A percentile compares a stretch with the other conserved stretches of the same genome.
Conservation (phyloP, 2,329 filamentous ascomycete genomes). For the Exophiala sideris region DNA sequence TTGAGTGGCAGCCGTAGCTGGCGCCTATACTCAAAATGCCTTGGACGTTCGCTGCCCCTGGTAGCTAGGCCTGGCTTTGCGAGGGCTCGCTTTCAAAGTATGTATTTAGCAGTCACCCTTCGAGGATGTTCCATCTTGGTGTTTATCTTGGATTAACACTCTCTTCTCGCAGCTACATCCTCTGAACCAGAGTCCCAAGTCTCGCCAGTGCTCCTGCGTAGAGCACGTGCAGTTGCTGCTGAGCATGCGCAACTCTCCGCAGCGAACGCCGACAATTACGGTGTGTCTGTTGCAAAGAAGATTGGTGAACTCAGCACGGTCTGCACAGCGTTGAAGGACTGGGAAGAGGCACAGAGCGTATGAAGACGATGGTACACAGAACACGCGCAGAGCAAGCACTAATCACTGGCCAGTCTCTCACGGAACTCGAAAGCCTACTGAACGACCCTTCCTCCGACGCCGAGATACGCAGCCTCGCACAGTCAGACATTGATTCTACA, state of each 20-base stretch:
- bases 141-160: not conserved
- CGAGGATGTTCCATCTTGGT: not conserved
- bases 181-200: slow-evolving; percentile 24
- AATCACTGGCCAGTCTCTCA: slow-evolving; percentile 44
- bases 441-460: slow-evolving; percentile 61
- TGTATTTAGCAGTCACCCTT: not conserved
- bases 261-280: slow-evolving; percentile 54
- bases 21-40: slow-evolving; percentile 49
- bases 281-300: slow-evolving; percentile 55
- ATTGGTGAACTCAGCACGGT: slow-evolving; percentile 53
- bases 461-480: slow-evolving; percentile 58
- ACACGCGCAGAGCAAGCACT: not conserved
- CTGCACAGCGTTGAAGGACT: slow-evolving; percentile 52
- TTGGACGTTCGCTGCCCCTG: slow-evolving; percentile 39
- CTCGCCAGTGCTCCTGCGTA: slow-evolving; percentile 52
- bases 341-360: slow-evolving; percentile 58
- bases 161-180: slow-evolving; percentile 22
- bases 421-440: slow-evolving; percentile 73
- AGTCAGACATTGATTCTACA: slow-evolving; percentile 69
- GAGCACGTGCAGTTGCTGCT: slow-evolving; percentile 53
- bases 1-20: slow-evolving; percentile 30
- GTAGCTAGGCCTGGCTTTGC: slow-evolving; percentile 26
- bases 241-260: slow-evolving; percentile 55
- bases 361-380: not conserved
- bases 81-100: slow-evolving; percentile 30